Evolutionary conservation across 768 basidiomycete genomes (phyloP).

Genomic region (Sarcodon aspratus): DNA sequence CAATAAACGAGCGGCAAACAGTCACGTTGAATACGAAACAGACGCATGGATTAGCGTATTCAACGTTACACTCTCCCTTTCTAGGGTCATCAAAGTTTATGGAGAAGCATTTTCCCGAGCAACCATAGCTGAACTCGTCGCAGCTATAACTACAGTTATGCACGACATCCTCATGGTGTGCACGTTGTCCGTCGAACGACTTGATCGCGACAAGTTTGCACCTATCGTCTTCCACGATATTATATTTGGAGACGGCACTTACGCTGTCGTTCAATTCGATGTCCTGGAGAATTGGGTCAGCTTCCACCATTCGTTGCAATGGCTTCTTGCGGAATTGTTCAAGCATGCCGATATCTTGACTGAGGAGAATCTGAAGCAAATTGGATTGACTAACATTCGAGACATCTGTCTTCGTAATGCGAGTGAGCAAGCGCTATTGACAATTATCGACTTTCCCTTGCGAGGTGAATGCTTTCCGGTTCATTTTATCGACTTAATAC

Average conservation of each 20-base stretch:
- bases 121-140: conserved; percentile 44
- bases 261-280: conserved; percentile 66
- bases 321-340: conserved; percentile 81
- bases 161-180: conserved; percentile 65
- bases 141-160: conserved; percentile 58
- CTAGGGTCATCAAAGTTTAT: conserved; percentile 80
- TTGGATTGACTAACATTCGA: conserved; percentile 42
- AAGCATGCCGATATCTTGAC: conserved; percentile 69
- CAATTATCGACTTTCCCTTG: conserved; percentile 80
- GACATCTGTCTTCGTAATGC: conserved; percentile 52
- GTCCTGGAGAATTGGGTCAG: conserved; percentile 76
- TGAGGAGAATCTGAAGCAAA: conserved; percentile 36
- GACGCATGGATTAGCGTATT: conserved; percentile 97
- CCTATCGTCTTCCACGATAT: conserved; percentile 57
- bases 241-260: conserved; percentile 45
- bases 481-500: not conserved
- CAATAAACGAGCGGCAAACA: conserved; percentile 69
- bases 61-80: conserved; percentile 85
- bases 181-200: conserved; percentile 51
- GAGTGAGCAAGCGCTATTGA: conserved; percentile 58
- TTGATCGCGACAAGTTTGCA: conserved; percentile 56
- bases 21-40: conserved; percentile 92
- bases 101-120: conserved; percentile 71
- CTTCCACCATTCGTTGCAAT: conserved; percentile 88
- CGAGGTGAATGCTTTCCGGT: conserved; percentile 44